These are phyloP conservation scores for Chenopodium formosanum DNA, from an alignment of 148 eudicot species.

Conservation along the genomic window DNA sequence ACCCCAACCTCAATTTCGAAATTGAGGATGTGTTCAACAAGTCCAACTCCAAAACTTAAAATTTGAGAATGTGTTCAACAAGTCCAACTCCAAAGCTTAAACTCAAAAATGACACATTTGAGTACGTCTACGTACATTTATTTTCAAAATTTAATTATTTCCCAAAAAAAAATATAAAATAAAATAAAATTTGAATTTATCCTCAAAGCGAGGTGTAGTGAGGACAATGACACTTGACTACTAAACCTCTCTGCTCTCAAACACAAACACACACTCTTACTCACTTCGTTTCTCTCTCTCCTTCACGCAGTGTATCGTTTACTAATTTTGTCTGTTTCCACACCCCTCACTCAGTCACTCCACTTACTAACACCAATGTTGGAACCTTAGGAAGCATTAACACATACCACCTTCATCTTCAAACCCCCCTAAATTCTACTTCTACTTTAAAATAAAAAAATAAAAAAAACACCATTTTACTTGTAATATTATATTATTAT, in stretches of 20 bases:
- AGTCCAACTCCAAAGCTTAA: too few relatives aligned
- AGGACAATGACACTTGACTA: constrained; percentile 13
- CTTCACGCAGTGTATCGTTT: not conserved
- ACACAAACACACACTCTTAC: not conserved
- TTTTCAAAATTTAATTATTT: too few relatives aligned
- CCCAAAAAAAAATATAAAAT: not conserved
- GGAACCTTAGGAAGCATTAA: not conserved
- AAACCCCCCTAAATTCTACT: not conserved
- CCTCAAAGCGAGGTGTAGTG: not conserved
- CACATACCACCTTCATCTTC: not conserved
- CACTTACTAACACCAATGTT: not conserved
- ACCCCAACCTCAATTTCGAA: too few relatives aligned
- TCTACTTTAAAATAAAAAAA: not conserved
- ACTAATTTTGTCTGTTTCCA: not conserved
- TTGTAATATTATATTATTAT: too few relatives aligned
- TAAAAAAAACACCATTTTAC: too few relatives aligned
- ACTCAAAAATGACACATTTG: too few relatives aligned
- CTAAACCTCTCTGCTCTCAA: not conserved
- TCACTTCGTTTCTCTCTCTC: too few relatives aligned
- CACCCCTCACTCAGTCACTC: not conserved
- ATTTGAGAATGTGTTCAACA: too few relatives aligned
- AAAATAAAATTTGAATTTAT: too few relatives aligned
- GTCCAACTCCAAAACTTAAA: too few relatives aligned
- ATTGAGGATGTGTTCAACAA: too few relatives aligned
- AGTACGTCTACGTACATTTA: too few relatives aligned